Conservation (phyloP, 148 eudicot genomes). For the Nepenthes gracilis region DNA sequence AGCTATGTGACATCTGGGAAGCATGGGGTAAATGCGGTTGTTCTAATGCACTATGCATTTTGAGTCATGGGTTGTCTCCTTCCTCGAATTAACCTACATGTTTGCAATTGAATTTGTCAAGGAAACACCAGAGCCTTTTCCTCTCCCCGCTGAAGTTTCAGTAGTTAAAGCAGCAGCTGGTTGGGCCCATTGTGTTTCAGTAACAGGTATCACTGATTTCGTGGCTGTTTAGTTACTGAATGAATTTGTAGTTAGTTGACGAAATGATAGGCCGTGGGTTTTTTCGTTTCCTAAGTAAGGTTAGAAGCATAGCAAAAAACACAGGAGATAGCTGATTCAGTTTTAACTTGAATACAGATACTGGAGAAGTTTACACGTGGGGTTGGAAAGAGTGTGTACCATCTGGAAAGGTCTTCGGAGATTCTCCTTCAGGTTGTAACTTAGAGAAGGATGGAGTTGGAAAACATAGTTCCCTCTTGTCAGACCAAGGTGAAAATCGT, state of each 20-base stretch:
- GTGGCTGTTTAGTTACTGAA: background rate
- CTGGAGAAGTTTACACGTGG: slow-evolving; percentile 86
- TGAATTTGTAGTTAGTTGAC: background rate
- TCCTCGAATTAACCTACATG: background rate
- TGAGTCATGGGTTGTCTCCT: background rate
- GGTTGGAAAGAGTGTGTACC: slow-evolving; percentile 99
- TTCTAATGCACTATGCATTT: background rate
- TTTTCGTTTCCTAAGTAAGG: too few relatives aligned
- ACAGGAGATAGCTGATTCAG: background rate
- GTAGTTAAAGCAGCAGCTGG: slow-evolving; percentile 85
- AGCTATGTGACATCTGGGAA: slow-evolving; percentile 92
- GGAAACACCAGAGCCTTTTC: slow-evolving; percentile 97
- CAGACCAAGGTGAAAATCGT: slow-evolving; percentile 58
- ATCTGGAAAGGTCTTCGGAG: slow-evolving; percentile 74
- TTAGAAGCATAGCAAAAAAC: too few relatives aligned
- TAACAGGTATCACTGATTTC: slow-evolving; percentile 47
- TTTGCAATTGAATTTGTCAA: slow-evolving; percentile 18
- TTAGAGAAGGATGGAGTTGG: slow-evolving; percentile 49
- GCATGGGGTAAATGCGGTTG: slow-evolving; percentile 68
- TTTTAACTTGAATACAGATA: slow-evolving; percentile 20
- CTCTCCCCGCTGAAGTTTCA: slow-evolving; percentile 60
- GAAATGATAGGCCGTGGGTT: background rate
- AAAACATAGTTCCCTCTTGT: slow-evolving; percentile 21
- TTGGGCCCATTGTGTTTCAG: slow-evolving; percentile 96
- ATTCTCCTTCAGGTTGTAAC: slow-evolving; percentile 34